A percentile compares a stretch with the other conserved stretches of the same genome.
These are phyloP conservation scores for Penicillium tannophilum DNA, from an alignment of 495 filamentous ascomycete species.

Conservation along the genomic window DNA sequence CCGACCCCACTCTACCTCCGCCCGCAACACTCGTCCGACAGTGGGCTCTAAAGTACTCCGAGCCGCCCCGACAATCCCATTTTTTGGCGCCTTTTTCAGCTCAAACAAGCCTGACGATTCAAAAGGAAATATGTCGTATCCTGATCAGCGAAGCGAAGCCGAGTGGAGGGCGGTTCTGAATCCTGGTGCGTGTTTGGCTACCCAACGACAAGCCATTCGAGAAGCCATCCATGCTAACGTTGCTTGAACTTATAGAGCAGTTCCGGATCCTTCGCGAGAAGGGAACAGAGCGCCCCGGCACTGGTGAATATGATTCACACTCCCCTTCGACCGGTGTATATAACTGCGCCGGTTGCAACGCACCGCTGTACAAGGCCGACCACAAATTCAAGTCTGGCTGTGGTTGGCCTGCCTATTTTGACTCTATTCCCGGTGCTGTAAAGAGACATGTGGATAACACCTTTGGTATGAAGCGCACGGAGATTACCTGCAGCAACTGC, in stretches of 20 bases:
- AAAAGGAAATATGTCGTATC: slow-evolving; percentile 69
- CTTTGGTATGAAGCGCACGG: slow-evolving; percentile 82
- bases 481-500: slow-evolving; percentile 93
- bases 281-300: slow-evolving; percentile 80
- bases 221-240: slow-evolving; percentile 12
- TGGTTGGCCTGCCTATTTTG: slow-evolving; percentile 97
- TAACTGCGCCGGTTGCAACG: slow-evolving; percentile 79
- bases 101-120: slow-evolving; percentile 44
- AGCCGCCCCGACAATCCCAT: slow-evolving; percentile 74
- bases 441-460: slow-evolving; percentile 72
- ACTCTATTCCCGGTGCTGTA: slow-evolving; percentile 88
- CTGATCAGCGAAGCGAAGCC: slow-evolving; percentile 73
- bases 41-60: slow-evolving; percentile 40
- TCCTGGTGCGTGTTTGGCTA: slow-evolving; percentile 55
- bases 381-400: slow-evolving; percentile 97
- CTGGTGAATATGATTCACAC: slow-evolving; percentile 87
- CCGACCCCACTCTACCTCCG: slow-evolving; percentile 23
- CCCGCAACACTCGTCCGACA: slow-evolving; percentile 34
- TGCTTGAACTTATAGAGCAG: slow-evolving; percentile 64
- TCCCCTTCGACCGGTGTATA: slow-evolving; percentile 73
- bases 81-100: slow-evolving; percentile 78
- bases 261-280: slow-evolving; percentile 90
- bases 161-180: slow-evolving; percentile 88
- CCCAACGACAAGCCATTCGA: not conserved
- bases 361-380: slow-evolving; percentile 84